A percentile compares a stretch with the other conserved stretches of the same genome.
phyloP scores from a whole-genome alignment of 495 filamentous ascomycete species.

The Neurospora terricola region DNA sequence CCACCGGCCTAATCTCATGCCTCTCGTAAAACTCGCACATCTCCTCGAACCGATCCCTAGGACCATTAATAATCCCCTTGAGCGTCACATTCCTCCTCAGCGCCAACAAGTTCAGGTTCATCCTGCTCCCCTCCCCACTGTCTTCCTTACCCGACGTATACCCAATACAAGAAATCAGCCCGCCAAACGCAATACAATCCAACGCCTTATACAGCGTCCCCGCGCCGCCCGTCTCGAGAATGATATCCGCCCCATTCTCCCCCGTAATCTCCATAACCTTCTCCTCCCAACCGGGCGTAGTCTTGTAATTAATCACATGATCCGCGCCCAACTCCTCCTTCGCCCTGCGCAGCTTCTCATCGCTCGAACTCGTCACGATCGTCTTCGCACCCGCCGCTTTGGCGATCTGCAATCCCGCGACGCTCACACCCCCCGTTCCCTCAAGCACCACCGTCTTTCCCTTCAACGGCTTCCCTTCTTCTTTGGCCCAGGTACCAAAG shows the following conservation, averaged over 20 bases:
- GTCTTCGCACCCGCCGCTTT: slow-evolving; percentile 24
- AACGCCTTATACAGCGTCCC: slow-evolving; percentile 32
- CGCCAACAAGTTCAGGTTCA: slow-evolving; percentile 30
- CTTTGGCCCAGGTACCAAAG: slow-evolving; percentile 15
- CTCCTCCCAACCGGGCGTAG: slow-evolving; percentile 30
- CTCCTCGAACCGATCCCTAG: slow-evolving; percentile 27
- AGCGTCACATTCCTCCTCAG: slow-evolving; percentile 27
- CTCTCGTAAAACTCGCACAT: slow-evolving; percentile 24
- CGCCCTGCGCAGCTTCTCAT: slow-evolving; percentile 31
- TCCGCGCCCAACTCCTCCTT: slow-evolving; percentile 32
- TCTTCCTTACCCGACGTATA: slow-evolving; percentile 30
- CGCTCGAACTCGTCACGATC: slow-evolving; percentile 37
- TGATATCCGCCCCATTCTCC: slow-evolving; percentile 32
- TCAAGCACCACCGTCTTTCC: slow-evolving; percentile 33
- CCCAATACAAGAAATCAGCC: slow-evolving; percentile 36
- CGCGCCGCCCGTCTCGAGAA: slow-evolving; percentile 43
- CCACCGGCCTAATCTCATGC: slow-evolving; percentile 23
- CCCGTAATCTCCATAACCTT: slow-evolving; percentile 28
- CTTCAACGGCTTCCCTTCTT: slow-evolving; percentile 6
- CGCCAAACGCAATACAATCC: slow-evolving; percentile 32
- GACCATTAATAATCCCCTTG: slow-evolving; percentile 27
- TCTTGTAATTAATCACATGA: slow-evolving; percentile 36
- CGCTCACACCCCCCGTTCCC: slow-evolving; percentile 33
- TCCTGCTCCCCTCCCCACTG: slow-evolving; percentile 26
- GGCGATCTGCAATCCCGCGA: slow-evolving; percentile 30